Base-by-base conservation (phyloP, 1,139 yeast genomes). In the Debaryomyces sp. region DNA sequence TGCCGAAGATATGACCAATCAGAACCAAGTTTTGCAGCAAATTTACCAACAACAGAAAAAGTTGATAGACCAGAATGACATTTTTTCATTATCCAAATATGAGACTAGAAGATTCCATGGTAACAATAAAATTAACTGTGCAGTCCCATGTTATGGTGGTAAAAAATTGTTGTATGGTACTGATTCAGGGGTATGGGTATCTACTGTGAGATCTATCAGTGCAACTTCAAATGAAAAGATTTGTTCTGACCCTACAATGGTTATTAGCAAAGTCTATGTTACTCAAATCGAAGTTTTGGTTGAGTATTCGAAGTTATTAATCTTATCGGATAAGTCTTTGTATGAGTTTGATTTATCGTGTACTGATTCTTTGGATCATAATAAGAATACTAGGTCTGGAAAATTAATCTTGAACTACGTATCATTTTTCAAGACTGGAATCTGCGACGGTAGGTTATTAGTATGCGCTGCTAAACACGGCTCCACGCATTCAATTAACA, bases 131-230 rank as follows among this genome's bases (percentile, higher is more conserved):
- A 90, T 94, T 57, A 91, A 89, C 61, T 91, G 98, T 73, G 95
- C 94, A 26, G 92, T 89, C 33, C 96, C 97, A 29, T 87, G 92
- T 64, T 96, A 94, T 62, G 97, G 97, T 49, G 98, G 99, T 22
- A 82, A 96, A 55, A 89, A 92, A 66, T 71, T 92, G 56, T 68
- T 94, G 42, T 92, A 89, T 61, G 98, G 98, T 43, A 91, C 98
- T 0, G 96, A 91, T 63, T 80, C 86, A 3, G 99, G 99, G 8
- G 85, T 94, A 6, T 95, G 89, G 78, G 83, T 90, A 42, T 84
- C 95, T 42, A 82, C 88, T 0, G 81, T 79, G 37, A 63, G 81
- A 36, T 70, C 79, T 10, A 76, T 76, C 49, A 73, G 74, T 54
- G 62, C 75, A 34, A 68, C 77, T 1, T 71, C 77, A 18, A 74